These are phyloP conservation scores for Sporisorium iseilematis-ciliati DNA, from an alignment of 1,284 basidiomycete species.

Conservation along the genomic window DNA sequence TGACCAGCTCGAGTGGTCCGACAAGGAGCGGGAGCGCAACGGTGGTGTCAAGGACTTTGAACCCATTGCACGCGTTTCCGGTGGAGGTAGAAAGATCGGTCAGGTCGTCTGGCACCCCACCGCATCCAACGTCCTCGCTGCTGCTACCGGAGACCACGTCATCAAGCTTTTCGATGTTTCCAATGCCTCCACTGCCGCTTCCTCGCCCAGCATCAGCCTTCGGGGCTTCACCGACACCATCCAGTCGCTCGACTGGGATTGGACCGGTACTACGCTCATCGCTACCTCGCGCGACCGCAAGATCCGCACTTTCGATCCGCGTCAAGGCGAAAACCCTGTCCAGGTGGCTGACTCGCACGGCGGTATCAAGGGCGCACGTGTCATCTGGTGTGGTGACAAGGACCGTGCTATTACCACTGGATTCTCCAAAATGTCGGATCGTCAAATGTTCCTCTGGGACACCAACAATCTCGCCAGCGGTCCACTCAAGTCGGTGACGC, in stretches of 20 bases:
- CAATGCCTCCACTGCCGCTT: slow-evolving; percentile 70
- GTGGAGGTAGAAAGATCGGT: slow-evolving; percentile 81
- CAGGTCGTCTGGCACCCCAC: slow-evolving; percentile 96
- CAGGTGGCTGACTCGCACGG: slow-evolving; percentile 86
- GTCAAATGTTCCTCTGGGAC: slow-evolving; percentile 80
- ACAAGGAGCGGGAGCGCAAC: slow-evolving; percentile 59
- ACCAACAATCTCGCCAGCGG: slow-evolving; percentile 49
- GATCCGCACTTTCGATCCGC: slow-evolving; percentile 88
- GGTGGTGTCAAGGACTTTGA: slow-evolving; percentile 80
- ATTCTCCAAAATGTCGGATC: slow-evolving; percentile 93
- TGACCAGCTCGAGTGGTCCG: slow-evolving; percentile 60
- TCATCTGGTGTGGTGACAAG: slow-evolving; percentile 89
- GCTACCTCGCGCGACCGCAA: slow-evolving; percentile 89
- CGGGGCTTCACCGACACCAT: slow-evolving; percentile 87
- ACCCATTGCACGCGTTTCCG: slow-evolving; percentile 74
- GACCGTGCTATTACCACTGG: slow-evolving; percentile 90
- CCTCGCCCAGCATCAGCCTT: slow-evolving; percentile 72
- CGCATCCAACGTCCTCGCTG: slow-evolving; percentile 86
- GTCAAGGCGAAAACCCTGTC: slow-evolving; percentile 83
- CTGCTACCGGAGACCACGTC: slow-evolving; percentile 86
- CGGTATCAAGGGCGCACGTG: slow-evolving; percentile 92
- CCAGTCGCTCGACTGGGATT: slow-evolving; percentile 87
- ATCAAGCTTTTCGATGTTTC: slow-evolving; percentile 87
- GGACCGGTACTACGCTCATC: slow-evolving; percentile 79
- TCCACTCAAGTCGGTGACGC: slow-evolving; percentile 53